Evolutionary conservation across 1,284 basidiomycete species (phyloP), one percentile per base, ranked within the genome.

Genomic region (Phaffia rhodozyma): DNA sequence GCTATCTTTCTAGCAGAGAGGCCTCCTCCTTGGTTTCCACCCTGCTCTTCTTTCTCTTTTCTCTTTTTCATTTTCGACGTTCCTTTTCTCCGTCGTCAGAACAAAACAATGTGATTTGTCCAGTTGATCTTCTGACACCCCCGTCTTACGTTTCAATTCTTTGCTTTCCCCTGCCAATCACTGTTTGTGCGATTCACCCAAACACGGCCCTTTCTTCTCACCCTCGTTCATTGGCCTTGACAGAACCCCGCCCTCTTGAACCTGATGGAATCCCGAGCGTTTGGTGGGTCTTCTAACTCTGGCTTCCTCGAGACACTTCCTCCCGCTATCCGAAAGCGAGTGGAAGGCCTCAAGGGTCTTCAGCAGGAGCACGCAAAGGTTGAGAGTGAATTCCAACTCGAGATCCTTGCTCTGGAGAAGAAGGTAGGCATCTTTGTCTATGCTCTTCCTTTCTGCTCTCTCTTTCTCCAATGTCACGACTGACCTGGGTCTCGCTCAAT

Each of bases 331-430:
- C 90, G 89, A 77, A 81, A 85, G 75, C 87, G 86, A 71, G 80
- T 97, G 72, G 89, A 93, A 77, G 94, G 86, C 52, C 81, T 98
- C 72, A 96, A 97, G 77, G 94, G 91, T 66, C 82, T 98, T 53
- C 93, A 97, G 77, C 23, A 21, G 69, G 87, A 93, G 79, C 91
- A 97, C 78, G 84, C 85, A 71, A 88, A 92, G 75, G 83, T 97
- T 65, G 91, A 97, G 77, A 87, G 88, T 73, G 84, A 93, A 80
- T 97, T 93, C 83, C 96, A 97, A 78, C 84, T 86, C 73, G 94
- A 97, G 78, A 91, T 92, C 73, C 82, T 97, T 65, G 91, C 94
- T 78, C 83, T 98, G 65, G 93, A 98, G 81, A 92, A 93, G 80
- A 96, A 96, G 81, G 89, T 89, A 69, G 38, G 23, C 62, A 34